Percentiles rank a stretch among this genome's conserved stretches.
phyloP scores from a whole-genome alignment of 768 basidiomycete species.

The Dioszegia aurantiaca region DNA sequence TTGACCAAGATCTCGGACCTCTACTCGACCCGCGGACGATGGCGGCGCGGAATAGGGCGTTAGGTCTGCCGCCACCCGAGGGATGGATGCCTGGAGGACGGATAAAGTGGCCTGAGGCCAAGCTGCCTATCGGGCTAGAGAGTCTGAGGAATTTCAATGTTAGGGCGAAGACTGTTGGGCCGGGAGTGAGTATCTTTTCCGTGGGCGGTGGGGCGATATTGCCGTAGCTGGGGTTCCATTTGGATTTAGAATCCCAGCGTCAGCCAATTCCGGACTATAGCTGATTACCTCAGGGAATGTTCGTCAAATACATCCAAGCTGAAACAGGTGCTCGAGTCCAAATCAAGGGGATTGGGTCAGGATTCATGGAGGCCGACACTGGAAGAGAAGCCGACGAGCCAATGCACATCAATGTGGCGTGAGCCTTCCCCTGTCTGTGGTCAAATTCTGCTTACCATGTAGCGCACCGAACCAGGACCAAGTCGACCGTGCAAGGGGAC shows the following conservation, averaged over 20 bases:
- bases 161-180: constrained; percentile 94
- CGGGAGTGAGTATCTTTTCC: constrained; percentile 61
- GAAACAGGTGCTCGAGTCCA: constrained; percentile 96
- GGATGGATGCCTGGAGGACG: constrained; percentile 31
- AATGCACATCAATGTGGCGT: constrained; percentile 90
- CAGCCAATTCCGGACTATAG: no score
- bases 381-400: constrained; percentile 83
- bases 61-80: constrained; percentile 41
- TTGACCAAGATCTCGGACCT: constrained; percentile 54
- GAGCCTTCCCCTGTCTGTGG: constrained; percentile 46
- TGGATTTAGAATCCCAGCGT: no score
- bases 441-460: constrained; percentile 6
- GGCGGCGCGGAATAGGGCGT: constrained; percentile 49
- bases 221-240: no score
- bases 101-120: constrained; percentile 97
- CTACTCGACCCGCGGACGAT: constrained; percentile 53
- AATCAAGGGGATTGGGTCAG: constrained; percentile 91
- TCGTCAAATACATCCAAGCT: constrained; percentile 96
- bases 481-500: constrained; percentile 77
- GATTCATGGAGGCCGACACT: constrained; percentile 89
- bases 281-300: constrained; percentile 93
- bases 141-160: constrained; percentile 95
- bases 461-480: constrained; percentile 83
- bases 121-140: constrained; percentile 82
- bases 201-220: no score